Base-by-base conservation (phyloP, 805 yeast species). In the Zygosaccharomyces lentus region DNA sequence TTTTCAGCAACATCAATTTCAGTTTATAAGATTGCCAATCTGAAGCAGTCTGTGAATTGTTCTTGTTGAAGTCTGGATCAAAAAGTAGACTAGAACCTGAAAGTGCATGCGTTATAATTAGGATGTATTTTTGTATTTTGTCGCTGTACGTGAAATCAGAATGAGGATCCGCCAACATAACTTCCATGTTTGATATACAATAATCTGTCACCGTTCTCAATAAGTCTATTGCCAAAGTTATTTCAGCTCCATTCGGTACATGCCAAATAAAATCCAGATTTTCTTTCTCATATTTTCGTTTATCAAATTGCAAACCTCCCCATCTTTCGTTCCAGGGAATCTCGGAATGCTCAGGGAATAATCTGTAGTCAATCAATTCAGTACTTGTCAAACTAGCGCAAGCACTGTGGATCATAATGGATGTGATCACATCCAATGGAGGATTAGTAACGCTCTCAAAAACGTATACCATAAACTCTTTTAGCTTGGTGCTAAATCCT, bases 181-280 rank as follows among this genome's bases (percentile, higher is more conserved):
- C 51, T 48, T 69, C 70, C 12, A 85, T 68, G 19, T 72, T 69
- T 0, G 64, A 58, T 19, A 80, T 64, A 2, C 79, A 65, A 34
- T 64, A 69, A 0, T 70, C 62, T 0, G 78, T 69, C 38, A 83
- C 74, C 1, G 58, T 60, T 16, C 73, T 76, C 53, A 82, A 85
- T 9, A 80, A 65, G 2, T 76, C 73, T 4, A 81, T 73, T 0
- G 95, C 90, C 57, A 77, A 76, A 0, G 68, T 68, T 2, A 87
- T 67, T 38, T 83, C 89, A 2, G 56, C 64, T 2, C 64, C 64
- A 1, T 71, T 58, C 0, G 98, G 97, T 1, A 73, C 61, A 56
- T 82, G 87, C 99, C 99, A 91, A 1, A 73, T 68, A 52, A 88
- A 81, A 0, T 71, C 56, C 27, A 85, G 61, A 49, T 77, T 75